Conservation (phyloP, 2,329 filamentous ascomycete species). For the Pseudogymnoascus sp. region DNA sequence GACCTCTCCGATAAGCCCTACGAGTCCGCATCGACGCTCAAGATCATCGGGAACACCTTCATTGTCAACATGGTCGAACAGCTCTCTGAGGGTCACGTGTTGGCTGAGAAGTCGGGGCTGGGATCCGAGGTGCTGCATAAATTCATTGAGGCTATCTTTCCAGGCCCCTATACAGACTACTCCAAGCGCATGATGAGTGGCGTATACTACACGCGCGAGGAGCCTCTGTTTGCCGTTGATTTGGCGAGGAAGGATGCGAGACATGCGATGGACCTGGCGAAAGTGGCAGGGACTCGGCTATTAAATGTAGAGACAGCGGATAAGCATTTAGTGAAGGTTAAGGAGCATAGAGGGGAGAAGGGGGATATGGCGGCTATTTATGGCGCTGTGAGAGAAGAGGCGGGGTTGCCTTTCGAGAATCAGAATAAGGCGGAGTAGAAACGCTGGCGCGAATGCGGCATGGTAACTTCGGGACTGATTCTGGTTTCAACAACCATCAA, state of each 20-base stretch:
- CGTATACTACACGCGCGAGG: slow-evolving; percentile 67
- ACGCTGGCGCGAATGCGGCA: neutral
- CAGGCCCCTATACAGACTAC: slow-evolving; percentile 68
- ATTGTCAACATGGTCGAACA: slow-evolving; percentile 76
- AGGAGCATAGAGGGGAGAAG: slow-evolving; percentile 58
- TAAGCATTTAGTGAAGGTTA: slow-evolving; percentile 60
- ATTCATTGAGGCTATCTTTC: slow-evolving; percentile 67
- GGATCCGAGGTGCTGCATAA: slow-evolving; percentile 62
- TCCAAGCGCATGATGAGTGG: slow-evolving; percentile 65
- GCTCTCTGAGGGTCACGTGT: slow-evolving; percentile 67
- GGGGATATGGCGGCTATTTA: slow-evolving; percentile 81
- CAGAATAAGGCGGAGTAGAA: slow-evolving; percentile 21
- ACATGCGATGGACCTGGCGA: slow-evolving; percentile 64
- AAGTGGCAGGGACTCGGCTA: slow-evolving; percentile 53
- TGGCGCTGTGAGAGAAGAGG: slow-evolving; percentile 67
- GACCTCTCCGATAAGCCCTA: slow-evolving; percentile 64
- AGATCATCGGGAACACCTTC: slow-evolving; percentile 82
- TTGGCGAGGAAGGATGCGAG: slow-evolving; percentile 74
- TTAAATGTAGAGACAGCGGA: slow-evolving; percentile 60
- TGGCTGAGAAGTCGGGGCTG: slow-evolving; percentile 74
- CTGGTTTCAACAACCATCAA: neutral
- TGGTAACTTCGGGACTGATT: neutral
- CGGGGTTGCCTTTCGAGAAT: slow-evolving; percentile 68
- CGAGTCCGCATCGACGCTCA: slow-evolving; percentile 62
- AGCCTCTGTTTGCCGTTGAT: slow-evolving; percentile 77